Conservation (phyloP, 78 protist species). For the Cavenderia fasciculata region DNA sequence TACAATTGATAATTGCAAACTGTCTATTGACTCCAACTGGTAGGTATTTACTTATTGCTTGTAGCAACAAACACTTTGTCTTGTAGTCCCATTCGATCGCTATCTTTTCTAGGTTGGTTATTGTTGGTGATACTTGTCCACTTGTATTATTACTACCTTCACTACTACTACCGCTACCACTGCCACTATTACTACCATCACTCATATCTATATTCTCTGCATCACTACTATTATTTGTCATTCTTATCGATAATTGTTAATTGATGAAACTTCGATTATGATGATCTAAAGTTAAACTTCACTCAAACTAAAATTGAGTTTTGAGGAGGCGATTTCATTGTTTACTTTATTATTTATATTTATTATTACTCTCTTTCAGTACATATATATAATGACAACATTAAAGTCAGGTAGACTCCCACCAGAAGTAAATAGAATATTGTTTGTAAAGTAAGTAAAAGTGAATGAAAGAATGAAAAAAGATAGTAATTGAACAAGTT, state of each 20-base stretch:
- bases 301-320: no score
- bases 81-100: conserved; percentile 21
- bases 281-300: no score
- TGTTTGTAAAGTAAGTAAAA: conserved; percentile 86
- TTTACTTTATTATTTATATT: no score
- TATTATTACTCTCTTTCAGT: background rate
- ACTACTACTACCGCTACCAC: no score
- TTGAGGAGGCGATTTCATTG: no score
- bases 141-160: background rate
- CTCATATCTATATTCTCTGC: no score
- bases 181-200: no score
- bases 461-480: background rate
- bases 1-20: conserved; percentile 33
- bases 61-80: conserved; percentile 7
- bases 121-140: background rate
- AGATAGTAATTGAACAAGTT: no score
- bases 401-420: conserved; percentile 86
- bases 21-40: conserved; percentile 44
- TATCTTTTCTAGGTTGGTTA: background rate
- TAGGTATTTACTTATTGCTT: conserved; percentile 21
- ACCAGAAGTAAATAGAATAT: conserved; percentile 96
- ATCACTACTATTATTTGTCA: no score
- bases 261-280: background rate
- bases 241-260: no score
- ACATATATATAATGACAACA: conserved; percentile 14